Evolutionary conservation across 2,329 filamentous ascomycete genomes (phyloP).

Genomic region (Venturia aucupariae): DNA sequence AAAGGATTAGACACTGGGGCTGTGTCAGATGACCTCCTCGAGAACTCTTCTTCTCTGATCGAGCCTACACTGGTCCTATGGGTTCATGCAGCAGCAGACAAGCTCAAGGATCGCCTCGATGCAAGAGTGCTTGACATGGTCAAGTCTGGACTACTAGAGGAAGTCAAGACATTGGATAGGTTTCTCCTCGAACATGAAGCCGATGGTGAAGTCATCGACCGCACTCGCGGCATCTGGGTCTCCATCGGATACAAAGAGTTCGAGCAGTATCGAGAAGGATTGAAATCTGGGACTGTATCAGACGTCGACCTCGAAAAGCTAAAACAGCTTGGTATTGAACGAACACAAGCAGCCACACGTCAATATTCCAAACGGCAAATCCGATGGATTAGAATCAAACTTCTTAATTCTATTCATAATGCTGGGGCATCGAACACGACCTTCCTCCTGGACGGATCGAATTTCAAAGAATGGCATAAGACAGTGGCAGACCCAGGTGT

Average conservation of each 20-base stretch:
- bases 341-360: slow-evolving; percentile 72
- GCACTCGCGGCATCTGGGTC: slow-evolving; percentile 82
- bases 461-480: slow-evolving; percentile 51
- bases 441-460: slow-evolving; percentile 74
- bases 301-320: slow-evolving; percentile 43
- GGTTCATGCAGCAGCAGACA: slow-evolving; percentile 66
- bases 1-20: not conserved
- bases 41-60: slow-evolving; percentile 27
- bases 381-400: slow-evolving; percentile 78
- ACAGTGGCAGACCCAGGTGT: slow-evolving; percentile 59
- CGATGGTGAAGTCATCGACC: slow-evolving; percentile 52
- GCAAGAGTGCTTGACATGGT: slow-evolving; percentile 79
- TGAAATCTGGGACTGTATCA: slow-evolving; percentile 17
- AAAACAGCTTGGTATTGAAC: slow-evolving; percentile 53
- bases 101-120: slow-evolving; percentile 63
- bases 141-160: slow-evolving; percentile 50
- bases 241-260: slow-evolving; percentile 96
- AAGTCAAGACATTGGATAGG: slow-evolving; percentile 47
- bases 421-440: slow-evolving; percentile 47
- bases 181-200: slow-evolving; percentile 38
- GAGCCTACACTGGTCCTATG: slow-evolving; percentile 68
- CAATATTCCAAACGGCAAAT: slow-evolving; percentile 82
- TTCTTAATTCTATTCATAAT: slow-evolving; percentile 58
- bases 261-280: slow-evolving; percentile 52
- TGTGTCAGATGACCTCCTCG: not conserved